A percentile compares a stretch with the other conserved stretches of the same genome.
Conservation (phyloP, 129 eudicot genomes). For the Flaveria robusta region DNA sequence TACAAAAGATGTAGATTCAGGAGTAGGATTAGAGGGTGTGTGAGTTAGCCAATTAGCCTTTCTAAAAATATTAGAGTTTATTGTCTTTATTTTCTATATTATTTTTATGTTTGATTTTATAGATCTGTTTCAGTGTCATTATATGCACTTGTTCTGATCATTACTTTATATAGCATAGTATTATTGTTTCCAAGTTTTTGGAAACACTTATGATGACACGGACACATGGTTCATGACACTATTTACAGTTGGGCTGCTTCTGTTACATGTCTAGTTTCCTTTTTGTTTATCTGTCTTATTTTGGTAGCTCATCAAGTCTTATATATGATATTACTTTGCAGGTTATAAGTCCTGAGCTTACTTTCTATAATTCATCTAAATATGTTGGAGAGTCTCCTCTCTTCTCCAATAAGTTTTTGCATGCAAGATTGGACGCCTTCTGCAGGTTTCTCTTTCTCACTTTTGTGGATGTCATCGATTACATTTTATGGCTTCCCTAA, state of each 20-base stretch:
- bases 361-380: conserved; percentile 83
- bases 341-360: conserved; percentile 98
- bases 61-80: too few species aligned
- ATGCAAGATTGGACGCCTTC: conserved; percentile 86
- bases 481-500: conserved; percentile 10
- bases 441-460: conserved; percentile 65
- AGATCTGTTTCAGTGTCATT: neutral
- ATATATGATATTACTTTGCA: conserved; percentile 39
- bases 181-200: neutral
- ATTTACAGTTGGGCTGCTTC: conserved; percentile 10
- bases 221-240: too few species aligned
- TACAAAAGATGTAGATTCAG: too few species aligned
- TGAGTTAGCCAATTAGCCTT: too few species aligned
- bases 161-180: neutral
- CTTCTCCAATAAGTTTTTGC: conserved; percentile 89
- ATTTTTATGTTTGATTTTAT: neutral
- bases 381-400: conserved; percentile 53
- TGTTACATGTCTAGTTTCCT: neutral
- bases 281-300: neutral
- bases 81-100: neutral
- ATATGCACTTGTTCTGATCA: neutral
- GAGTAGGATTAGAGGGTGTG: too few species aligned
- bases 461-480: conserved; percentile 2
- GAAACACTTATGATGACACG: neutral
- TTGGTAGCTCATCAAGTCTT: conserved; percentile 17